Percentiles rank a stretch among this genome's conserved stretches.
phyloP scores from a whole-genome alignment of 2,329 filamentous ascomycete genomes.

The Talaromyces atroroseus region DNA sequence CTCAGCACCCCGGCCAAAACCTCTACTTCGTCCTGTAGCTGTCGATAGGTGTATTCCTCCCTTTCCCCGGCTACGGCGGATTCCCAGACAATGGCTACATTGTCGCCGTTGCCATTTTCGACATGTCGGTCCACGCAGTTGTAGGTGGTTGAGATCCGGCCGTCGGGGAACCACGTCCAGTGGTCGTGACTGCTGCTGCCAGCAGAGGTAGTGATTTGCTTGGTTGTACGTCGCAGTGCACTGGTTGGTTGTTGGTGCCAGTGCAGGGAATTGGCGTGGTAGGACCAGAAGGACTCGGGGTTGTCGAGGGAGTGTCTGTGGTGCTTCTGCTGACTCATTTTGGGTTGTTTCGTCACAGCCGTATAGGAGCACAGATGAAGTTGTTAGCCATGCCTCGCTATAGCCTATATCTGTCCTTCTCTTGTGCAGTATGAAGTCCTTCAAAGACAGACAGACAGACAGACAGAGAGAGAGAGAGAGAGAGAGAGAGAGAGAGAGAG shows the following conservation, averaged over 20 bases:
- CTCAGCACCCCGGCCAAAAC: slow-evolving; percentile 73
- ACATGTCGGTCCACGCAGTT: slow-evolving; percentile 91
- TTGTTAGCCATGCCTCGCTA: too few species aligned
- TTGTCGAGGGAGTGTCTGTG: slow-evolving; percentile 57
- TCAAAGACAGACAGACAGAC: too few species aligned
- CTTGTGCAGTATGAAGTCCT: too few species aligned
- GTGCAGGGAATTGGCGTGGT: slow-evolving; percentile 66
- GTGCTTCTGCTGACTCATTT: slow-evolving; percentile 4
- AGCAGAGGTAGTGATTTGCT: slow-evolving; percentile 35
- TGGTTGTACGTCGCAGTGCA: slow-evolving; percentile 56
- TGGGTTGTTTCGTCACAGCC: neutral
- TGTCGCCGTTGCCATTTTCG: slow-evolving; percentile 65
- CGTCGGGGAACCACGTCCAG: slow-evolving; percentile 88
- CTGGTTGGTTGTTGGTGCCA: slow-evolving; percentile 73
- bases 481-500: too few species aligned
- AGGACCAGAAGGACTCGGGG: slow-evolving; percentile 68
- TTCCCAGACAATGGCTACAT: slow-evolving; percentile 77
- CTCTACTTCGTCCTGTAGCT: slow-evolving; percentile 75
- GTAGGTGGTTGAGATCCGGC: slow-evolving; percentile 84
- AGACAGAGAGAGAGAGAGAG: too few species aligned
- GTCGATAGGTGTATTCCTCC: slow-evolving; percentile 66
- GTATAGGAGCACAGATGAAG: too few species aligned
- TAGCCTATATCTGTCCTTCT: too few species aligned
- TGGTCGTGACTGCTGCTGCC: slow-evolving; percentile 59
- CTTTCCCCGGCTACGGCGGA: slow-evolving; percentile 74